These are phyloP conservation scores for Zygosaccharomyces kombuchaensis DNA, from an alignment of 805 yeast species.

Conservation along the genomic window DNA sequence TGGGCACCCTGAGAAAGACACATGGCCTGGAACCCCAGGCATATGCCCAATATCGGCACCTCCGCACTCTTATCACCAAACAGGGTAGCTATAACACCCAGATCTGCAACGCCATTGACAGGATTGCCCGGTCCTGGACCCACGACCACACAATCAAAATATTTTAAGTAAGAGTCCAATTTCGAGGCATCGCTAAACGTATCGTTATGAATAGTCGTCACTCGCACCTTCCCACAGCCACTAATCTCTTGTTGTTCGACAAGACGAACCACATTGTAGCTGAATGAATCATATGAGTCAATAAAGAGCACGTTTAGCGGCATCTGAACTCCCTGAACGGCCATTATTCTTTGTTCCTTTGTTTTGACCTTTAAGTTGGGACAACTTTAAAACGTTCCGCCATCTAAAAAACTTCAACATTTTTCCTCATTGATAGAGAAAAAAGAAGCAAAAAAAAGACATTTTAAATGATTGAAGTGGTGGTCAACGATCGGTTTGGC, in stretches of 20 bases:
- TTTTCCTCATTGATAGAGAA: not conserved
- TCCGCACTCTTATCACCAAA: constrained; percentile 37
- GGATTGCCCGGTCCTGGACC: constrained; percentile 99
- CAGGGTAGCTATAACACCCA: constrained; percentile 64
- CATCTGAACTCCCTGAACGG: constrained; percentile 5
- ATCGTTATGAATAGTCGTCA: constrained; percentile 38
- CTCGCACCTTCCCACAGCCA: constrained; percentile 22
- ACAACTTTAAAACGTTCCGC: not conserved
- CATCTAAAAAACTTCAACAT: not conserved
- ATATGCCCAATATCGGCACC: constrained; percentile 81
- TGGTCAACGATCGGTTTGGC: constrained; percentile 76
- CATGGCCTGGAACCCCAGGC: constrained; percentile 87
- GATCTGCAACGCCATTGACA: constrained; percentile 45
- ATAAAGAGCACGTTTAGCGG: constrained; percentile 38
- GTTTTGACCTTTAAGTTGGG: not conserved
- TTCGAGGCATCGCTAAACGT: constrained; percentile 33
- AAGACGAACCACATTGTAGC: constrained; percentile 69
- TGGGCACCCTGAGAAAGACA: constrained; percentile 57
- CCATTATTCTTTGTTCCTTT: not conserved
- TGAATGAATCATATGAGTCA: constrained; percentile 95
- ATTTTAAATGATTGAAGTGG: constrained; percentile 59
- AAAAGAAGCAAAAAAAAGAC: not conserved
- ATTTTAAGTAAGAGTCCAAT: constrained; percentile 41
- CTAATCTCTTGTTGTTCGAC: constrained; percentile 46
- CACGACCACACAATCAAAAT: constrained; percentile 70